phyloP scores from a whole-genome alignment of 2,329 filamentous ascomycete species.

The Colletotrichum limetticola region DNA sequence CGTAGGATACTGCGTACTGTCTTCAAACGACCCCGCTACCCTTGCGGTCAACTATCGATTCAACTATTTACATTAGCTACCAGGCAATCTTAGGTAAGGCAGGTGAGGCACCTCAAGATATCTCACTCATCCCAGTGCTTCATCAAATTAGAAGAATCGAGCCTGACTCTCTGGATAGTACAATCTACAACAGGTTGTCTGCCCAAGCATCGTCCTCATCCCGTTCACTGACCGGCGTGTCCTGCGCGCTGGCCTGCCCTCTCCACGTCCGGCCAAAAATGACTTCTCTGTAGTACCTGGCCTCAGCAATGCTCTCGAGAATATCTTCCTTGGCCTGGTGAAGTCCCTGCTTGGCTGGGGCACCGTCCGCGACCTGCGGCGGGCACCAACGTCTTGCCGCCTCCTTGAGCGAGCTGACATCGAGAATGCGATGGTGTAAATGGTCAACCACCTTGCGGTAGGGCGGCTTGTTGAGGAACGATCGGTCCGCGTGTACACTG shows the following conservation, averaged over 20 bases:
- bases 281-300: constrained; percentile 79
- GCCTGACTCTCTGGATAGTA: neutral
- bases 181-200: constrained; percentile 29
- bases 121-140: neutral
- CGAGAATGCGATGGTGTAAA: constrained; percentile 89
- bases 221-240: constrained; percentile 31
- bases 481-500: constrained; percentile 89
- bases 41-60: neutral
- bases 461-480: constrained; percentile 80
- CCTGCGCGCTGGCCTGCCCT: constrained; percentile 11
- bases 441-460: constrained; percentile 80
- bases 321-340: constrained; percentile 93
- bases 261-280: constrained; percentile 65
- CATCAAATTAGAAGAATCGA: neutral
- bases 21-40: neutral
- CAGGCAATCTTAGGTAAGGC: neutral
- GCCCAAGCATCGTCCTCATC: constrained; percentile 35
- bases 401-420: constrained; percentile 94
- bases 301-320: constrained; percentile 93
- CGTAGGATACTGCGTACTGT: neutral
- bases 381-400: constrained; percentile 84
- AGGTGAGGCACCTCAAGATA: neutral
- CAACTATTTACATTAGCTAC: neutral
- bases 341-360: constrained; percentile 77
- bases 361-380: constrained; percentile 66